Evolutionary conservation across 163 green algal species (phyloP), one percentile per base, ranked within the genome.

Genomic region (Picocystis sp.): DNA sequence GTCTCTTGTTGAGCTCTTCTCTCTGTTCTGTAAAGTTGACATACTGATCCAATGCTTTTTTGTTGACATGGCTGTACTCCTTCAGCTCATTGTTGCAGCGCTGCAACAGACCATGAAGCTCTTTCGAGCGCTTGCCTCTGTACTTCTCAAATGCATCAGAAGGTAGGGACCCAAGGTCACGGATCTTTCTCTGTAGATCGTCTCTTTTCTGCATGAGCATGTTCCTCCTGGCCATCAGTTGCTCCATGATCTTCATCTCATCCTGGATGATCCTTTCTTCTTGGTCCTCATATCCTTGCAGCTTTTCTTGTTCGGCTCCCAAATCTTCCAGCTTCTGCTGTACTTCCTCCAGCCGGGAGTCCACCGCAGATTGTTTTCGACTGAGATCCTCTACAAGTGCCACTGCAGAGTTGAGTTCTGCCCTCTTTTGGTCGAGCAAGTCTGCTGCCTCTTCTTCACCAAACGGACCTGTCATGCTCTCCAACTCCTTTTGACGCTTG

Each of bases 11-110:
- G 53, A 97, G 67, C 55, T 92, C 78, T 48, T 82, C 63, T 3
- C 68, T 61, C 75, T 96, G 81, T 58, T 94, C 82, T 9, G 70
- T 84, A 74, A 96, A 97, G 59, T 73, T 82, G 15, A 74, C 41
- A 56, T 91, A 94, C 74, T 97, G 86, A 65, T 97, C 89, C 47
- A 97, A 72, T 22, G 89, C 89, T 70, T 94, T 92, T 58, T 83
- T 77, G 69, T 98, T 98, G 9, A 97, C 89, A 47, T 83, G 70
- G 22, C 71, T 57, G 51, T 77, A 90, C 34, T 74, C 69, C 34
- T 75, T 71, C 23, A 93, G 71, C 58, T 82, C 52, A 10, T 60
- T 47, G 35, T 81, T 75, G 34, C 62, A 69, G 47, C 74, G 61
- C 22, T 72, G 43, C 54, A 93, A 76, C 44, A 71, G 48, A 48